Conservation (phyloP, 148 eudicot species). For the Vaccinium darrowii region DNA sequence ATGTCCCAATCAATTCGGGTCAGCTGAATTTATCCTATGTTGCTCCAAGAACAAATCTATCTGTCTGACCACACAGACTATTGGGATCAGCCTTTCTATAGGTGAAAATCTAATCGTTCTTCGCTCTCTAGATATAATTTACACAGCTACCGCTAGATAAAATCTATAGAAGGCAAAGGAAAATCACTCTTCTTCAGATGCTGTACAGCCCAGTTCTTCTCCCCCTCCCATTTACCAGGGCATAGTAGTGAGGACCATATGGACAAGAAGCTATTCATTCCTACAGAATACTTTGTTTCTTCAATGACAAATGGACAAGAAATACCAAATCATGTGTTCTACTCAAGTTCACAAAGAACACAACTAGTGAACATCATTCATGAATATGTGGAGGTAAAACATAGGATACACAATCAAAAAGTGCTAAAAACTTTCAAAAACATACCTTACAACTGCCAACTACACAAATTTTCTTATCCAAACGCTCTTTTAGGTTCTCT, state of each 20-base stretch:
- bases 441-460: neutral
- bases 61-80: too few relatives aligned
- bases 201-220: too few relatives aligned
- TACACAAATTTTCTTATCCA: neutral
- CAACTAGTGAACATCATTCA: neutral
- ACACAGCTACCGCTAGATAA: too few relatives aligned
- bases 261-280: neutral
- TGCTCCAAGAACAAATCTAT: too few relatives aligned
- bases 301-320: neutral
- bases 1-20: too few relatives aligned
- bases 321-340: neutral
- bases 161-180: too few relatives aligned
- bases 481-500: neutral
- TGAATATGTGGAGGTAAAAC: neutral
- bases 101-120: too few relatives aligned
- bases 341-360: neutral
- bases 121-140: too few relatives aligned
- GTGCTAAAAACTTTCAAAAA: neutral
- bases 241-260: neutral
- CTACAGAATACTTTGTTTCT: neutral
- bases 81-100: too few relatives aligned
- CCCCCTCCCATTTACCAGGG: too few relatives aligned
- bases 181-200: too few relatives aligned
- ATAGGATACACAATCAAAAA: neutral
- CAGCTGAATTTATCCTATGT: too few relatives aligned